Percentiles rank a stretch among this genome's conserved stretches.
These are phyloP conservation scores for Ascochyta pisi DNA, from an alignment of 2,329 filamentous ascomycete genomes.

Conservation along the genomic window DNA sequence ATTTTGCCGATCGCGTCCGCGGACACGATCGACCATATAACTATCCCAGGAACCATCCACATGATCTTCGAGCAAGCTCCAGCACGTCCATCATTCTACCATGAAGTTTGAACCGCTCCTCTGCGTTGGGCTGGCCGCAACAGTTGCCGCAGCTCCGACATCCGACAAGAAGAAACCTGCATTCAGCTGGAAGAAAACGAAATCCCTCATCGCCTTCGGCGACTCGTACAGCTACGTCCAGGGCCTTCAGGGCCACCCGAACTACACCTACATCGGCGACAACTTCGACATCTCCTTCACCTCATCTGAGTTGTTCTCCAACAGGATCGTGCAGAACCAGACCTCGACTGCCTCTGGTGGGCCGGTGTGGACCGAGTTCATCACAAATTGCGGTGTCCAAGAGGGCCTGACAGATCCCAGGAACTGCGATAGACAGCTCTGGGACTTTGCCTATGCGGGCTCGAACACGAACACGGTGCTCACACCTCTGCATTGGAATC, in stretches of 20 bases:
- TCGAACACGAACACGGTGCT: constrained; percentile 53
- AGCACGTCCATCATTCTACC: not conserved
- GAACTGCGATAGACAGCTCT: constrained; percentile 57
- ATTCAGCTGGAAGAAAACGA: constrained; percentile 29
- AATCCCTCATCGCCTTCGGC: constrained; percentile 54
- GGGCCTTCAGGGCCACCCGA: constrained; percentile 58
- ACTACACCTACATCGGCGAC: constrained; percentile 64
- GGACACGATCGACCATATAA: constrained; percentile 9
- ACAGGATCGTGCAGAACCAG: constrained; percentile 62
- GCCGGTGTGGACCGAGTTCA: constrained; percentile 62
- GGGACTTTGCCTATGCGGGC: constrained; percentile 65
- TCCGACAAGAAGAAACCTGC: not conserved
- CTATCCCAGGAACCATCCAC: not conserved
- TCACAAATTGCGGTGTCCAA: constrained; percentile 59
- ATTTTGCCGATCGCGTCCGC: not conserved
- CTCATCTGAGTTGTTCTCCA: constrained; percentile 52
- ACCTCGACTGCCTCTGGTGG: constrained; percentile 58
- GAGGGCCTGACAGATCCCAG: constrained; percentile 53
- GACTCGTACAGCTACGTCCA: constrained; percentile 63
- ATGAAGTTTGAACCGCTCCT: constrained; percentile 19
- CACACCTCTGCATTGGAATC: constrained; percentile 60
- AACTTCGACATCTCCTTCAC: constrained; percentile 57
- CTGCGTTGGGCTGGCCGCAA: constrained; percentile 5
- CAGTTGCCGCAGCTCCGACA: constrained; percentile 3
- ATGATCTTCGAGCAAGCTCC: not conserved